Conservation (phyloP, 202 grass and related monocot genomes). For the Alloteropsis angusta region DNA sequence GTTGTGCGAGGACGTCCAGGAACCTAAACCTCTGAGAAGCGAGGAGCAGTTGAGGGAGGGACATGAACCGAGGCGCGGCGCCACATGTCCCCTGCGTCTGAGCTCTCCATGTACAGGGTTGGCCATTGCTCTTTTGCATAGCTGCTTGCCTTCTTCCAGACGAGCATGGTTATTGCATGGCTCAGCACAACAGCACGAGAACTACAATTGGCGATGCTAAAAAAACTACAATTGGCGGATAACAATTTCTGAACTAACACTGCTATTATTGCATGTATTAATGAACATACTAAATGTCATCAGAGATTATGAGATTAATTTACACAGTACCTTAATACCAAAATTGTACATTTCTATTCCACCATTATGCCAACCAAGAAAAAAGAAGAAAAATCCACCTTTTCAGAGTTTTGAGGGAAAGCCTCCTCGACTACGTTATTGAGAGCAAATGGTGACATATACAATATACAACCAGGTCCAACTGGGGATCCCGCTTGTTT, state of each 20-base stretch:
- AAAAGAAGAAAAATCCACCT: background rate
- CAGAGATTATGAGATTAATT: background rate
- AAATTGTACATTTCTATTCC: constrained; percentile 33
- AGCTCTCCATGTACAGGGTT: background rate
- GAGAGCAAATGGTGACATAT: background rate
- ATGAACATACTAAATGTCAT: background rate
- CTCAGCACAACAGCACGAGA: background rate
- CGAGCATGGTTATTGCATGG: background rate
- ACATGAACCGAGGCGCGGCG: background rate
- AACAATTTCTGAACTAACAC: background rate
- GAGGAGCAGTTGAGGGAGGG: constrained; percentile 26
- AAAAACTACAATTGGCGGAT: background rate
- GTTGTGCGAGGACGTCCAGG: constrained; percentile 8
- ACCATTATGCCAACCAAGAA: background rate
- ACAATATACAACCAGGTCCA: background rate
- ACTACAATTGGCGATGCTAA: too few species aligned
- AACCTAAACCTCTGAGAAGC: constrained; percentile 35
- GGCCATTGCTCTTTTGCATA: too few species aligned
- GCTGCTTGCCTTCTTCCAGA: background rate
- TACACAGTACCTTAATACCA: constrained; percentile 16
- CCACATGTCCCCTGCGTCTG: background rate
- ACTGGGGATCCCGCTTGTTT: background rate
- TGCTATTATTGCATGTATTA: background rate
- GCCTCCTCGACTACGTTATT: constrained; percentile 11
- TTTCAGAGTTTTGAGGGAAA: constrained; percentile 17